Conservation (phyloP, 441 rosid genomes). For the Euphorbia schlechtendalii region DNA sequence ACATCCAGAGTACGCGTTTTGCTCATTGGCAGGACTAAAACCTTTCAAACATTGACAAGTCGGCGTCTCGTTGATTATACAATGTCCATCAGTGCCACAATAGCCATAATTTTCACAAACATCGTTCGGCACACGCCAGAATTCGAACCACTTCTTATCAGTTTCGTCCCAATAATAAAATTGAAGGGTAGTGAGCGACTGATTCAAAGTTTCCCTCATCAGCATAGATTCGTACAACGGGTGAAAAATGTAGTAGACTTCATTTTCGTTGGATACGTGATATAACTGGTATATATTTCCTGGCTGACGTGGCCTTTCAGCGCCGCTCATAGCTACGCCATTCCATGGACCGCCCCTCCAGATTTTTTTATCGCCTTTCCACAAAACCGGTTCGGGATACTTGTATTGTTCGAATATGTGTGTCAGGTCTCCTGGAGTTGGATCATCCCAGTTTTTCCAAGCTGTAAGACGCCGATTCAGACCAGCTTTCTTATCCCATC, state of each 20-base stretch:
- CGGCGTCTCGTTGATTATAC: background rate
- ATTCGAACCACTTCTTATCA: background rate
- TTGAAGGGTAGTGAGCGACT: background rate
- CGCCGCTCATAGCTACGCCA: constrained; percentile 19
- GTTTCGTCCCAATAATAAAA: background rate
- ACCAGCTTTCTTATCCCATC: constrained; percentile 6
- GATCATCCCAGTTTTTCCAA: constrained; percentile 20
- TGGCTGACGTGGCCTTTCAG: constrained; percentile 15
- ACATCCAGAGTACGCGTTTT: constrained; percentile 18
- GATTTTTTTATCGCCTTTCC: background rate
- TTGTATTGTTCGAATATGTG: too few species aligned
- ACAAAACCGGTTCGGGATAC: background rate
- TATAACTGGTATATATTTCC: constrained; percentile 18
- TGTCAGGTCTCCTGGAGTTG: constrained; percentile 9
- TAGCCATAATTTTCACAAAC: background rate
- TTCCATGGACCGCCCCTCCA: constrained; percentile 10
- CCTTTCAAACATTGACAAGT: constrained; percentile 29
- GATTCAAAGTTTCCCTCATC: constrained; percentile 6
- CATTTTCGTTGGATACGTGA: constrained; percentile 30
- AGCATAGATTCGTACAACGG: constrained; percentile 18
- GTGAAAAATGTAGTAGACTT: constrained; percentile 33
- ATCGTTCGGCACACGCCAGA: background rate
- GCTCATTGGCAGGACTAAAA: too few species aligned
- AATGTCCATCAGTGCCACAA: constrained; percentile 10
- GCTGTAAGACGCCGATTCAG: background rate